Conservation (phyloP, 148 eudicot genomes). For the Rhododendron simsii region DNA sequence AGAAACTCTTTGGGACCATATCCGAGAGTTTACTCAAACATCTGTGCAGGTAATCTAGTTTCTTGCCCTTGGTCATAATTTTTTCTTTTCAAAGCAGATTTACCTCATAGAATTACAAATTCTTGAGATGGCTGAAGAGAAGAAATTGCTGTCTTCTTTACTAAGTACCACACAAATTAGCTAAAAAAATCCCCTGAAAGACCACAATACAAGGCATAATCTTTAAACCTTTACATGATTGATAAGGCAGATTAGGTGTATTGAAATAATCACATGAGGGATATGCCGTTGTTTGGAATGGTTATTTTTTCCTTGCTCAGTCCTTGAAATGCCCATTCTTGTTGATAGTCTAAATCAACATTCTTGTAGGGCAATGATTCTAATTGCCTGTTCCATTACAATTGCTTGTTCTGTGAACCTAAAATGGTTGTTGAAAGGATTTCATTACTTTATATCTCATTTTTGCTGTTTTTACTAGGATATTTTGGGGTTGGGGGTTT, state of each 20-base stretch:
- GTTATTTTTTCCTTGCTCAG: not conserved
- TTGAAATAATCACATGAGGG: not conserved
- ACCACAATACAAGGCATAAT: not conserved
- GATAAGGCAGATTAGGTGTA: not conserved
- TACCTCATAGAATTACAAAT: not conserved
- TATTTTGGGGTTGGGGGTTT: not conserved
- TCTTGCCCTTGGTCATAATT: not conserved
- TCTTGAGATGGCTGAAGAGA: not conserved
- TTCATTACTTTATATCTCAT: not conserved
- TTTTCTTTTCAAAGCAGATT: not conserved
- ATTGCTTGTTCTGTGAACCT: not conserved
- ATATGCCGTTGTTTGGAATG: not conserved
- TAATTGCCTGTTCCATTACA: not conserved
- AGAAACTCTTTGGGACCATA: slow-evolving; percentile 79
- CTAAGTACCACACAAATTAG: not conserved
- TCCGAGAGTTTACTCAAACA: slow-evolving; percentile 35
- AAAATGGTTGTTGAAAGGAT: not conserved
- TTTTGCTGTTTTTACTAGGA: not conserved
- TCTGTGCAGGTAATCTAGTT: not conserved
- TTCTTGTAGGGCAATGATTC: not conserved
- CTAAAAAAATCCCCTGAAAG: not conserved
- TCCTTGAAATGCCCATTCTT: not conserved
- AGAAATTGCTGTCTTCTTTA: not conserved
- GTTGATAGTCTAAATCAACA: not conserved
- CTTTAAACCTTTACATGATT: not conserved